Evolutionary conservation across 768 basidiomycete species (phyloP), one percentile per base, ranked within the genome.

Genomic region (Lentinula guzmanii): DNA sequence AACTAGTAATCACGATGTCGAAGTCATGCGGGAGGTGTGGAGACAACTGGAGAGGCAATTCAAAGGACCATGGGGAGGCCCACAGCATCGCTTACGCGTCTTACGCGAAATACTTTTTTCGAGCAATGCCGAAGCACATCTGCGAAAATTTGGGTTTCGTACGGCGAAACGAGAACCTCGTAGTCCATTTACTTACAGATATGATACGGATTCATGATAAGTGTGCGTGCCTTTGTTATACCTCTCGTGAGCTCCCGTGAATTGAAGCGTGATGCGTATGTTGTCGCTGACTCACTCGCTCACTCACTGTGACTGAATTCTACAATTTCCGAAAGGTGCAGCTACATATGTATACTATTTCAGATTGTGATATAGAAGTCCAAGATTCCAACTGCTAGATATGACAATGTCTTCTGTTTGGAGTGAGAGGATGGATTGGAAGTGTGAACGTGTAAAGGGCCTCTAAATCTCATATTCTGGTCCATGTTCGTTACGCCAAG

Each of bases 401-500:
- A 52, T 35, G 52, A 33, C 13, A 33, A 52, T 33, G 37, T 54
- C 35, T 56, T 56, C 55, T 43, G 3, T 55, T 55, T 10, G 13
- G 33, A 35, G 33, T 54, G 18, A 56, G 56, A 16, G 34, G 54
- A 16, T 6, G 1, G 43, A 15, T 60, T 61, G n/a, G 16, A 41
- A 18, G 61, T 61, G 5, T 39, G 15, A n/a, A 24, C n/a, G 11
- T 21, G 16, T 8, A 21, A 4, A 43, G 4, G 42, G 15, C 13
- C 31, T 61, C 46, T 43, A 64, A 10, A 46, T 35, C 21, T 58
- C 41, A n/a, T 39, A 43, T 18, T 48, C 18, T 24, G 59, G 52
- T 28, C 52, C 62, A 37, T 81, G 79, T 48, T 70, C 72, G 61
- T 76, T 76, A 70, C 92, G 83, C 93, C 93, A 95, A 39, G 78